Base-by-base conservation (phyloP, 1,139 yeast species). In the Hemisphaericaspora subhashii region DNA sequence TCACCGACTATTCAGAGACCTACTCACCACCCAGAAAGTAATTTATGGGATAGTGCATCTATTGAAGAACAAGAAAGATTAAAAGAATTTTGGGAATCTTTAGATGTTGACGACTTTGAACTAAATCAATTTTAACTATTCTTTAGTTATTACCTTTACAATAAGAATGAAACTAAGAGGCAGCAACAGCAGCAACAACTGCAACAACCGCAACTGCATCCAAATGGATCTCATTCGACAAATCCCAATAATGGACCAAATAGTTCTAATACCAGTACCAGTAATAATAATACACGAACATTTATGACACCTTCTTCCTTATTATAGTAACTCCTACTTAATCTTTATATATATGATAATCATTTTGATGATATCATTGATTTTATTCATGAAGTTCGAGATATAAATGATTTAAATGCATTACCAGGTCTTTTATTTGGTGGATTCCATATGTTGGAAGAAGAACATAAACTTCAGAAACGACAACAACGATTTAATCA, bases 21-120 rank as follows among this genome's bases (percentile, higher is more conserved):
- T 14, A 3, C 18, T 15, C 20, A 14, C 30, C 30, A 27, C 4
- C 37, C 50, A 5, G 52, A 52, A 10, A 48, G 47, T 11, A 60
- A 66, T 53, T 72, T 81, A 33, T 81, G 87, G 86, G 80, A 79
- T 49, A 77, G 78, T 38, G 66, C 75, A 29, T 65, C 76, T 4
- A 60, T 69, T n/a, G 83, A 79, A 50, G 85, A 83, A 52, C 77
- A 79, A 37, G 74, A 73, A 43, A 71, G 77, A 36, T 66, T 85
- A 43, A 74, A 72, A 43, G 64, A 70, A 38, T 83, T 87, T 55
- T 90, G 97, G 97, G 74, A 78, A 38, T 70, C 80, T 6, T 65
- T 89, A 34, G 70, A 76, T 18, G 74, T n/a, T n/a, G n/a, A n/a
- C n/a, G n/a, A n/a, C n/a, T n/a, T n/a, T n/a, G n/a, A n/a, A n/a